Evolutionary conservation across 2,329 filamentous ascomycete genomes (phyloP).

Genomic region (Cucurbitaria berberidis): DNA sequence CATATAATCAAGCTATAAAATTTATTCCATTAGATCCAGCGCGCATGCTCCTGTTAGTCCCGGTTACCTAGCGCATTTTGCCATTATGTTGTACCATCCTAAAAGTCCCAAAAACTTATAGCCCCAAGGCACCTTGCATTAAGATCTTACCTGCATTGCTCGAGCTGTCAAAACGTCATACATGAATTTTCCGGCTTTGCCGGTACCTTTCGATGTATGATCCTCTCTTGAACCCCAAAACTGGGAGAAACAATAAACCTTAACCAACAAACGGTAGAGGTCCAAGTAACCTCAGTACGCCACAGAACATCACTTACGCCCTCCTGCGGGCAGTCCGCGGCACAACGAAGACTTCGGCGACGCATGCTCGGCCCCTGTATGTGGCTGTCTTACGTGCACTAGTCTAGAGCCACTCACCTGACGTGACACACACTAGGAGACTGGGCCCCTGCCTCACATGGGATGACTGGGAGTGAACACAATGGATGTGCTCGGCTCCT

Average conservation of each 20-base stretch:
- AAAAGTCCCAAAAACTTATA: not conserved
- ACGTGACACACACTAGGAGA: slow-evolving; percentile 7
- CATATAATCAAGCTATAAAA: too few relatives aligned
- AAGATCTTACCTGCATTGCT: slow-evolving; percentile 5
- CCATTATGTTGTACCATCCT: not conserved
- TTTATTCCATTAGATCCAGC: too few relatives aligned
- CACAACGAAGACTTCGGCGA: not conserved
- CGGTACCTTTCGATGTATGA: not conserved
- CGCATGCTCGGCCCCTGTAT: slow-evolving; percentile 1
- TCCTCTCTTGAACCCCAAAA: not conserved
- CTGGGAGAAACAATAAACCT: not conserved
- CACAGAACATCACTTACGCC: slow-evolving; percentile 2
- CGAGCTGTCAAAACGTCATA: slow-evolving; percentile 1
- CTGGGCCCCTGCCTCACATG: slow-evolving; percentile 1
- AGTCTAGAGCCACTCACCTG: slow-evolving; percentile 1
- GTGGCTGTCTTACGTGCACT: slow-evolving; percentile 4
- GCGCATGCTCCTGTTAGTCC: not conserved
- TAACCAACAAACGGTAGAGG: slow-evolving; percentile 1
- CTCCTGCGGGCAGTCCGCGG: not conserved
- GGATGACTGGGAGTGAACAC: slow-evolving; percentile 1
- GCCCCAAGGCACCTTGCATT: slow-evolving; percentile 4
- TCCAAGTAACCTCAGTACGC: slow-evolving; percentile 2
- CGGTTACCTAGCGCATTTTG: not conserved
- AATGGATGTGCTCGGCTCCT: slow-evolving; percentile 2
- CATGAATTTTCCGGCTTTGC: not conserved